A percentile compares a stretch with the other conserved stretches of the same genome.
These are phyloP conservation scores for Cryptococcus hybrid DNA, from an alignment of 1,284 basidiomycete genomes.

Conservation along the genomic window DNA sequence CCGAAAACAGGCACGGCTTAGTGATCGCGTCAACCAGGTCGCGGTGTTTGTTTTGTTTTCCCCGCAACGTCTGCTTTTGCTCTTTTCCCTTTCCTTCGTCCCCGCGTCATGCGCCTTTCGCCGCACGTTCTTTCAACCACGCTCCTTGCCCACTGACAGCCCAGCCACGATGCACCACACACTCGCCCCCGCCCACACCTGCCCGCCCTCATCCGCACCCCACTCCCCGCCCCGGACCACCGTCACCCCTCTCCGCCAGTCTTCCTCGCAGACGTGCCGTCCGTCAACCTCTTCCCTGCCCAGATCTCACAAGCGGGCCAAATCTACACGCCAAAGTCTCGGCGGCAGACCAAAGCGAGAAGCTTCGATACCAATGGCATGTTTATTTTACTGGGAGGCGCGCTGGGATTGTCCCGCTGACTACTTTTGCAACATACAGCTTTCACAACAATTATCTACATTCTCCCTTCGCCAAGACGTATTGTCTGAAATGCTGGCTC, in stretches of 20 bases:
- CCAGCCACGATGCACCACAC: not conserved
- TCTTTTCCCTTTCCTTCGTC: not conserved
- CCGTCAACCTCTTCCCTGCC: slow-evolving; percentile 17
- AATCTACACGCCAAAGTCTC: slow-evolving; percentile 17
- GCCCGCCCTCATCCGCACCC: not conserved
- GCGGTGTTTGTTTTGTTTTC: not conserved
- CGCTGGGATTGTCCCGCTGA: not conserved
- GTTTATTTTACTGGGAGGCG: slow-evolving; percentile 3
- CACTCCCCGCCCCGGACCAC: not conserved
- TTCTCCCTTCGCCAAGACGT: slow-evolving; percentile 36
- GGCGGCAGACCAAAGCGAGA: slow-evolving; percentile 20
- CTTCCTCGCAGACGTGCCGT: slow-evolving; percentile 2
- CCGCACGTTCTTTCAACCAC: not conserved
- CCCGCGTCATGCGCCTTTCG: not conserved
- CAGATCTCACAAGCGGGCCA: slow-evolving; percentile 36
- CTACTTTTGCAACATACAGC: slow-evolving; percentile 16
- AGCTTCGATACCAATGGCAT: slow-evolving; percentile 42
- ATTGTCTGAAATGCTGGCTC: slow-evolving; percentile 9
- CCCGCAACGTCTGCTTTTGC: not conserved
- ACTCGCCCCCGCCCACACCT: not conserved
- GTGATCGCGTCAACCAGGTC: not conserved
- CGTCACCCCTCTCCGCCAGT: not conserved
- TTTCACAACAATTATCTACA: slow-evolving; percentile 38
- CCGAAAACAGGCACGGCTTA: not conserved
- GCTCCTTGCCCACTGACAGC: not conserved